Evolutionary conservation across 257 asterid species (phyloP).

Genomic region (Marsdenia floribunda): DNA sequence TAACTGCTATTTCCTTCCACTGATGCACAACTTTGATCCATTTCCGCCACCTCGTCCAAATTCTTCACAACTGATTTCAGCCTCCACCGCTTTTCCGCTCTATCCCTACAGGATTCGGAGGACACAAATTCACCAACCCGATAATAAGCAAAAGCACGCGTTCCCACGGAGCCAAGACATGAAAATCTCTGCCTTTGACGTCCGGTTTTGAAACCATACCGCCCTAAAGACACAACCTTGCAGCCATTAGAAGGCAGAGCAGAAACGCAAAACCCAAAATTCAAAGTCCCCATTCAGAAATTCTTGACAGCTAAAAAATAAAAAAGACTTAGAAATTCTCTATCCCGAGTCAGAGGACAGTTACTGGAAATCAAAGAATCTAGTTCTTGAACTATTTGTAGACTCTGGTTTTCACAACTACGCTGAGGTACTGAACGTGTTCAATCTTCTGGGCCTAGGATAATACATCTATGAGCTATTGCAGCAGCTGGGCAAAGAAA

Average conservation of each 20-base stretch:
- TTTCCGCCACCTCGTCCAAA: constrained; percentile 35
- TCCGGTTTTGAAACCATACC: constrained; percentile 24
- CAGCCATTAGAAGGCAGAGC: constrained; percentile 24
- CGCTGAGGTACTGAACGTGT: constrained; percentile 1
- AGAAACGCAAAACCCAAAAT: constrained; percentile 28
- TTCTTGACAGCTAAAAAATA: constrained; percentile 3
- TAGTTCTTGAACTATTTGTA: constrained; percentile 9
- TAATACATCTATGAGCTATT: no score
- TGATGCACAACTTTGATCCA: constrained; percentile 18
- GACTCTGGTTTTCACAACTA: constrained; percentile 7
- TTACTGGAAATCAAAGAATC: constrained; percentile 11
- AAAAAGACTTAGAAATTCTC: constrained; percentile 21
- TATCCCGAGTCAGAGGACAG: constrained; percentile 8
- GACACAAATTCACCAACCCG: constrained; percentile 14
- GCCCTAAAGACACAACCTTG: constrained; percentile 24
- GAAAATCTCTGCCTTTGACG: constrained; percentile 15
- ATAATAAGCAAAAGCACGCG: constrained; percentile 10
- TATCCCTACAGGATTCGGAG: constrained; percentile 22
- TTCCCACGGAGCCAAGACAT: constrained; percentile 24
- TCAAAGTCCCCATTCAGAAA: constrained; percentile 38
- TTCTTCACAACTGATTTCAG: constrained; percentile 46
- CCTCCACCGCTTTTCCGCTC: constrained; percentile 23
- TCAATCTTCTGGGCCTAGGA: constrained; percentile 8
- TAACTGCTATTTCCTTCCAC: constrained; percentile 30
- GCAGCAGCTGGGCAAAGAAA: background rate